phyloP scores from a whole-genome alignment of 2,329 filamentous ascomycete genomes.

The Talaromyces sp. region DNA sequence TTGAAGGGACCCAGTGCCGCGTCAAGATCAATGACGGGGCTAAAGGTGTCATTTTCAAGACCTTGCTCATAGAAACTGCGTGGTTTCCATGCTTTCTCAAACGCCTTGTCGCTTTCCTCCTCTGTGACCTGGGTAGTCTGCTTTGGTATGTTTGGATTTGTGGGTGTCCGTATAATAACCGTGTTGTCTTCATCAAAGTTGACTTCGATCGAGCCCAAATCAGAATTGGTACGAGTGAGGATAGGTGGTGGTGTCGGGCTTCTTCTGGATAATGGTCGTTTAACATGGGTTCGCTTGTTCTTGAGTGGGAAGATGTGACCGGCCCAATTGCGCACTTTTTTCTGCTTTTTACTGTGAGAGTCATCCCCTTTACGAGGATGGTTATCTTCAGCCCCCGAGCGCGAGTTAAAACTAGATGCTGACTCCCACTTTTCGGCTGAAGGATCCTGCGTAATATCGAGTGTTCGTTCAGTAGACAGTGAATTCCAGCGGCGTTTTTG shows the following conservation, averaged over 20 bases:
- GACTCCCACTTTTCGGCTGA: conserved; percentile 18
- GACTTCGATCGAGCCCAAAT: conserved; percentile 43
- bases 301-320: conserved; percentile 52
- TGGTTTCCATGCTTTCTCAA: conserved; percentile 44
- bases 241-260: conserved; percentile 46
- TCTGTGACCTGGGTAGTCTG: background rate
- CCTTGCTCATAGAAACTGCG: conserved; percentile 44
- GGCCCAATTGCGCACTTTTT: conserved; percentile 68
- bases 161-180: conserved; percentile 46
- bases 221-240: conserved; percentile 40
- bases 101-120: conserved; percentile 20
- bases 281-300: conserved; percentile 44
- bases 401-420: conserved; percentile 18
- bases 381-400: conserved; percentile 10
- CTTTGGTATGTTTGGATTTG: conserved; percentile 33
- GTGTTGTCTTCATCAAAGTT: conserved; percentile 51
- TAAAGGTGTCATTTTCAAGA: conserved; percentile 62
- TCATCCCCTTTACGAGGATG: background rate
- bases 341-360: conserved; percentile 53
- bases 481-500: background rate
- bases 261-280: conserved; percentile 38
- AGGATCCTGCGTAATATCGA: conserved; percentile 8
- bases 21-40: conserved; percentile 88
- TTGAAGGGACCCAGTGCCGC: conserved; percentile 91
- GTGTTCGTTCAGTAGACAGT: background rate